Conservation (phyloP, 306 rosid species). For the Begonia loranthoides region DNA sequence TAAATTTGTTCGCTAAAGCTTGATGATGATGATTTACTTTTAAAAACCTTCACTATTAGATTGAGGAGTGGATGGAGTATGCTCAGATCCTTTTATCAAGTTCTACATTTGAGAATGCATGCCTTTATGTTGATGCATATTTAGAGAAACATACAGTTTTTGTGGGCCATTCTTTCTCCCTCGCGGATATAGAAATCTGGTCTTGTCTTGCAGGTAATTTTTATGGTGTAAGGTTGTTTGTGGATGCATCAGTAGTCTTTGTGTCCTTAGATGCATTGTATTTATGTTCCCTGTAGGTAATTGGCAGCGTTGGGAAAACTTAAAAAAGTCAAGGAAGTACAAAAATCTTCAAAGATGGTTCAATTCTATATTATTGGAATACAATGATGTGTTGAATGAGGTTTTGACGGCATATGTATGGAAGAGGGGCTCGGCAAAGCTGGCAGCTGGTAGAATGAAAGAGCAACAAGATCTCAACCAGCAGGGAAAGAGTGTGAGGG, state of each 20-base stretch:
- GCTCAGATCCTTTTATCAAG: conserved; percentile 60
- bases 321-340: conserved; percentile 82
- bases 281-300: conserved; percentile 33
- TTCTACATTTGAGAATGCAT: conserved; percentile 71
- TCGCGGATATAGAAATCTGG: conserved; percentile 87
- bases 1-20: neutral
- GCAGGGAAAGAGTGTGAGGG: conserved; percentile 23
- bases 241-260: too few relatives aligned
- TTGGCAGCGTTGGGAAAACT: conserved; percentile 89
- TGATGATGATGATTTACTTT: neutral
- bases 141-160: conserved; percentile 48
- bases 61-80: conserved; percentile 75
- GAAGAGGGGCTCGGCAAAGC: conserved; percentile 50
- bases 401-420: conserved; percentile 35
- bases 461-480: conserved; percentile 22
- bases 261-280: too few relatives aligned
- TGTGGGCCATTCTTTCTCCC: conserved; percentile 43
- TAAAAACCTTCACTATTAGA: conserved; percentile 21
- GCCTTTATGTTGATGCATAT: conserved; percentile 56
- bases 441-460: conserved; percentile 24
- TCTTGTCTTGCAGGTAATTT: conserved; percentile 69
- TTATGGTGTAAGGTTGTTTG: too few relatives aligned
- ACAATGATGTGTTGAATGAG: conserved; percentile 41
- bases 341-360: conserved; percentile 74
- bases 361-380: conserved; percentile 44